Percentiles rank a stretch among this genome's conserved stretches.
These are phyloP conservation scores for Cyberlindnera meyerae DNA, from an alignment of 805 yeast species.

Conservation along the genomic window DNA sequence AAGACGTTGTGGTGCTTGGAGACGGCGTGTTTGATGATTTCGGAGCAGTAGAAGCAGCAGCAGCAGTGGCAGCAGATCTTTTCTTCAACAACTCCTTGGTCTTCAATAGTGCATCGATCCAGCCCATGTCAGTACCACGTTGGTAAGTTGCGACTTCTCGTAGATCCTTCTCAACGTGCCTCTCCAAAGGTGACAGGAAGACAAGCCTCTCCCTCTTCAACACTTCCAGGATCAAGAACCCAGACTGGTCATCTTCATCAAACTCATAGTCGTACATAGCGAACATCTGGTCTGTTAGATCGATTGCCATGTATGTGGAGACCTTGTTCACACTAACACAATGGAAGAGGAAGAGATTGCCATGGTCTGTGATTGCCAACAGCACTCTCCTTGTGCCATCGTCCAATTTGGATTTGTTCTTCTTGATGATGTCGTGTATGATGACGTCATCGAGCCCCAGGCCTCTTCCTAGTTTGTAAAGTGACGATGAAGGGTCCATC, in stretches of 20 bases:
- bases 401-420: slow-evolving; percentile 19
- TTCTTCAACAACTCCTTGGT: slow-evolving; percentile 53
- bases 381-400: slow-evolving; percentile 24
- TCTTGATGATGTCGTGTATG: slow-evolving; percentile 30
- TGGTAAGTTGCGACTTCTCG: slow-evolving; percentile 31
- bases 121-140: slow-evolving; percentile 43
- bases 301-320: slow-evolving; percentile 31
- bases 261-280: slow-evolving; percentile 82
- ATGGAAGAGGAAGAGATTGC: slow-evolving; percentile 29
- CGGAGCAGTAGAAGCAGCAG: too few relatives aligned
- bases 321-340: slow-evolving; percentile 14
- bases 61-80: too few relatives aligned
- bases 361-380: slow-evolving; percentile 30
- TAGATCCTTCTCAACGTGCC: slow-evolving; percentile 16
- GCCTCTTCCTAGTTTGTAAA: slow-evolving; percentile 3
- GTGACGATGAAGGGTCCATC: slow-evolving; percentile 15
- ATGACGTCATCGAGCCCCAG: slow-evolving; percentile 25
- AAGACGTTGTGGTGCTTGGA: slow-evolving; percentile 5
- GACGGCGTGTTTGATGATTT: slow-evolving; percentile 2
- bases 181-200: slow-evolving; percentile 40
- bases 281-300: slow-evolving; percentile 45
- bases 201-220: slow-evolving; percentile 53
- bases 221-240: slow-evolving; percentile 62
- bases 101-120: slow-evolving; percentile 67
- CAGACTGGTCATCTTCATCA: slow-evolving; percentile 51